phyloP scores from a whole-genome alignment of 768 basidiomycete genomes.

The Leccinum rimulosum region DNA sequence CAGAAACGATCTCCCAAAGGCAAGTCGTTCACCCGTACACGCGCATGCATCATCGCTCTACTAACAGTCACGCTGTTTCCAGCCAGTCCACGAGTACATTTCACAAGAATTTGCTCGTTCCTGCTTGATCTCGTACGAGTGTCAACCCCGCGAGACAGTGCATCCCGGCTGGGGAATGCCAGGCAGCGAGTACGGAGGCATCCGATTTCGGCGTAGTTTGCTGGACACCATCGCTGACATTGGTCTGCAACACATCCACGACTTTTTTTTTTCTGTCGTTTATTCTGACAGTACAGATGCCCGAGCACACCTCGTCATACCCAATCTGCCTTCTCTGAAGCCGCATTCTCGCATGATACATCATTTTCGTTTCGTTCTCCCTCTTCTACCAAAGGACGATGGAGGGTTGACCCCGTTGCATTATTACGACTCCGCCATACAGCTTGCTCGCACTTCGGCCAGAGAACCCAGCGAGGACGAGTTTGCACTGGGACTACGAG shows the following conservation, averaged over 20 bases:
- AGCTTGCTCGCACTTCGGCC: constrained; percentile 61
- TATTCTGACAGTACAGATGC: constrained; percentile 44
- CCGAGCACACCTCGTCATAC: constrained; percentile 70
- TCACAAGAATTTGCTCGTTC: constrained; percentile 74
- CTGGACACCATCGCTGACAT: constrained; percentile 69
- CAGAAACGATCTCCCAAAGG: constrained; percentile 60
- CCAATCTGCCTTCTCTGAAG: constrained; percentile 64
- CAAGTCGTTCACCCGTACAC: constrained; percentile 20
- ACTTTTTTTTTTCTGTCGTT: not conserved
- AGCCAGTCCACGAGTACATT: constrained; percentile 69
- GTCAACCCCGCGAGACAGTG: constrained; percentile 60
- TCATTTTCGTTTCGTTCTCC: constrained; percentile 75
- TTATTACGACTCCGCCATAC: constrained; percentile 75
- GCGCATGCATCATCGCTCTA: not conserved
- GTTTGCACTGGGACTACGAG: constrained; percentile 60
- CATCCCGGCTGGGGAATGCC: constrained; percentile 76
- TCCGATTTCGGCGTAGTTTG: constrained; percentile 65
- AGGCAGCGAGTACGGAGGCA: constrained; percentile 60
- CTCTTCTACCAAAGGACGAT: constrained; percentile 56
- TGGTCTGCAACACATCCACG: constrained; percentile 43
- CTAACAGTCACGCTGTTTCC: not conserved
- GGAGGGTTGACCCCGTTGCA: constrained; percentile 68
- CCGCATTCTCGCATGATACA: constrained; percentile 76
- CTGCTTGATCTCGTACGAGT: constrained; percentile 69
- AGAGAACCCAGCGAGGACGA: constrained; percentile 65